Base-by-base conservation (phyloP, 352 stramenopile species). In the Poterioochromonas sp. region DNA sequence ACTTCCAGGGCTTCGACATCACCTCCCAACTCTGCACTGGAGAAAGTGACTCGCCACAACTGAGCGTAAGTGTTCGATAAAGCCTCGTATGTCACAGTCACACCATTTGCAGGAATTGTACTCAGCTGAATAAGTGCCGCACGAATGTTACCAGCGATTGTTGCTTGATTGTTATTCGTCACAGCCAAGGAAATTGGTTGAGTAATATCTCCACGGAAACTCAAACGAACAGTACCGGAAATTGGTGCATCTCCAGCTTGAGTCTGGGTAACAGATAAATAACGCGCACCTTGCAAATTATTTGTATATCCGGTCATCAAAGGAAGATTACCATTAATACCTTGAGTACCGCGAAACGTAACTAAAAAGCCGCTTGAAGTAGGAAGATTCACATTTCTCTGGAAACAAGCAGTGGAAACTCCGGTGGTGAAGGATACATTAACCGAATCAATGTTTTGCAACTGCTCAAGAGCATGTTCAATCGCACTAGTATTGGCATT, bases 21-120 rank as follows among this genome's bases (percentile, higher is more conserved):
- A 1, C 93, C 93, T 64, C 89, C 90, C 63, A 95, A 89, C 18
- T 85, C 86, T 73, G 78, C 74, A 15, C 84, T 85, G 34, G 47
- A 41, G 78, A 98, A 97, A 8, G 90, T 91, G 2, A 98, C 90
- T 22, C 82, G 80, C 87, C 91, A 97, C 62, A 96, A 86, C 8
- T 86, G 86, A 49, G 86, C 87, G 0, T 79, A 84, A 0, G 77
- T 78, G 0, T 80, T 73, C 0, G 90, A 85, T n/a, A 94, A 81
- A 0, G 81, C 76, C 3, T 89, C 86, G 0, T 88, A 76, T 0
- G 85, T 84, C 0, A 96, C 89, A 0, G 63, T 82, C 40, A 97
- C 87, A 26, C 90, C 90, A 3, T 84, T 84, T 74, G 84, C 79
- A 1, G 88, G 83, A 62, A 97, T 88, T 18, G 91, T 96, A 39